These are phyloP conservation scores for Thalassia testudinum DNA, from an alignment of 116 monocot genomes.

Conservation along the genomic window DNA sequence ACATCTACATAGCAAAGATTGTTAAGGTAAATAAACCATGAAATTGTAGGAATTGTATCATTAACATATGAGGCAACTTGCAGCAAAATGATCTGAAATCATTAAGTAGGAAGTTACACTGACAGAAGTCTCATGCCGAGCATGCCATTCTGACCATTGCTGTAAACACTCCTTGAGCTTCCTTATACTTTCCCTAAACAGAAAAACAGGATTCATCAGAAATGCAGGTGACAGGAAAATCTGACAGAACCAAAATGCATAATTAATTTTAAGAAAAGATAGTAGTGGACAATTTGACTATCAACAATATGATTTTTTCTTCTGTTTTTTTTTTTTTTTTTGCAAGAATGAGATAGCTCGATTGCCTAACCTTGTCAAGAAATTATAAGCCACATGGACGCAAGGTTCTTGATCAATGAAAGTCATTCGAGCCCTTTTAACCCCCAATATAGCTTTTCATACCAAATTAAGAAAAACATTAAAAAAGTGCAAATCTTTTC, in stretches of 20 bases:
- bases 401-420: conserved; percentile 52
- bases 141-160: conserved; percentile 91
- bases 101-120: conserved; percentile 1
- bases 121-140: conserved; percentile 25
- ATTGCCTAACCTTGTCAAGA: conserved; percentile 57
- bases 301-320: too few relatives aligned
- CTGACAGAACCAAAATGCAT: too few relatives aligned
- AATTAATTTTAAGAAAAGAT: neutral
- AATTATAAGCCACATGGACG: conserved; percentile 62
- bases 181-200: conserved; percentile 70
- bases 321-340: too few relatives aligned
- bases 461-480: too few relatives aligned
- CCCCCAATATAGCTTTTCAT: conserved; percentile 27
- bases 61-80: too few relatives aligned
- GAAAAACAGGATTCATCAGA: neutral
- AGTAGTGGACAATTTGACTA: neutral
- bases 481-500: too few relatives aligned
- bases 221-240: too few relatives aligned
- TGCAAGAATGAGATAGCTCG: neutral
- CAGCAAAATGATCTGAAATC: neutral
- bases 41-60: too few relatives aligned
- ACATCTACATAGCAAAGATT: too few relatives aligned
- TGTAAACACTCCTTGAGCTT: conserved; percentile 82
- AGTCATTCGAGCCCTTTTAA: conserved; percentile 61
- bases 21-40: too few relatives aligned